Evolutionary conservation across 306 rosid genomes (phyloP).

Genomic region (Arachis hypogaea): DNA sequence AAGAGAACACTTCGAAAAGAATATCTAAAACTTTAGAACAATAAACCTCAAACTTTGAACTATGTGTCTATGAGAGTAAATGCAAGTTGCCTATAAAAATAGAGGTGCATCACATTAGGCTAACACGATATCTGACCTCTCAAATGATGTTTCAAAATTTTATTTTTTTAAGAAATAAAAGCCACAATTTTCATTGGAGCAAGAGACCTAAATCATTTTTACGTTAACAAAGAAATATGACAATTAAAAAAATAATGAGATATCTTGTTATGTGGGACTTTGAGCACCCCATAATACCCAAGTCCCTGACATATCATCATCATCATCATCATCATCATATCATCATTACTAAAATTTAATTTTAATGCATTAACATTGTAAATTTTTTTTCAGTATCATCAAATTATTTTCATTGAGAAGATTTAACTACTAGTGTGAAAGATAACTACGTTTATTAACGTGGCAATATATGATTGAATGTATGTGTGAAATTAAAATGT

Average conservation of each 20-base stretch:
- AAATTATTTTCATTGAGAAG: too few species aligned
- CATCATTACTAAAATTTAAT: too few species aligned
- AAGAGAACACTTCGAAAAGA: conserved; percentile 13
- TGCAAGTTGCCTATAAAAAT: neutral
- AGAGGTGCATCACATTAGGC: neutral
- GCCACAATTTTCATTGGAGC: neutral
- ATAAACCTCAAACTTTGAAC: conserved; percentile 3
- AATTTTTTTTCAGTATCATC: too few species aligned
- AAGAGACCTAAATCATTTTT: neutral
- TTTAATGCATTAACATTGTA: too few species aligned
- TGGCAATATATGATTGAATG: too few species aligned
- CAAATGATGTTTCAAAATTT: neutral
- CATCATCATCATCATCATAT: too few species aligned
- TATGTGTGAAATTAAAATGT: too few species aligned
- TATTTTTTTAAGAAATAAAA: neutral
- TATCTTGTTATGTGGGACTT: too few species aligned
- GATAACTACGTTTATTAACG: too few species aligned
- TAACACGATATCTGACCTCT: conserved; percentile 6
- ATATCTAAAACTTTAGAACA: neutral
- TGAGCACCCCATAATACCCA: too few species aligned
- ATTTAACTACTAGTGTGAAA: too few species aligned
- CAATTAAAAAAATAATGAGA: neutral
- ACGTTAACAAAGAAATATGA: neutral
- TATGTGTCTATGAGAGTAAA: neutral
- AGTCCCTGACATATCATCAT: too few species aligned